Evolutionary conservation across 805 yeast genomes (phyloP).

Genomic region (Metschnikowia noctiluminum): DNA sequence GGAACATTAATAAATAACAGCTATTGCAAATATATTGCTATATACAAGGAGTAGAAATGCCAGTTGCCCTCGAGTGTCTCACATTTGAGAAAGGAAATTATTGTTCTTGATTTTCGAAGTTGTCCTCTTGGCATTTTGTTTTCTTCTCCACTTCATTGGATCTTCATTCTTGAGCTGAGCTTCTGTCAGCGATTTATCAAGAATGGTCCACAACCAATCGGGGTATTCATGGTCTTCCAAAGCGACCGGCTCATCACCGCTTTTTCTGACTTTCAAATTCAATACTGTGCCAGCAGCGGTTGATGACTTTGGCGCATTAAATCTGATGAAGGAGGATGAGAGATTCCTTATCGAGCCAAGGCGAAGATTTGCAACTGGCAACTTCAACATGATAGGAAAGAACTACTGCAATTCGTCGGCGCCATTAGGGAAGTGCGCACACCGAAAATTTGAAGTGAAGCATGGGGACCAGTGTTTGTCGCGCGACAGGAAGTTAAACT

Average conservation of each 20-base stretch:
- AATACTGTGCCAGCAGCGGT: conserved; percentile 71
- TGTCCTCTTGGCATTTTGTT: conserved; percentile 63
- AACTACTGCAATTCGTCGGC: neutral
- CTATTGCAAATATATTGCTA: conserved; percentile 1
- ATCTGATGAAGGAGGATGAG: conserved; percentile 7
- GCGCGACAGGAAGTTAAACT: neutral
- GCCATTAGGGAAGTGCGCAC: neutral
- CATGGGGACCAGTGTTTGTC: neutral
- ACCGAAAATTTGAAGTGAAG: neutral
- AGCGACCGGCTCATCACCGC: conserved; percentile 87
- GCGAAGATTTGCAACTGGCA: conserved; percentile 7
- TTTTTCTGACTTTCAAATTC: conserved; percentile 69
- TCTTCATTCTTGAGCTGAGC: conserved; percentile 58
- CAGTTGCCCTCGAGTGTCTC: conserved; percentile 3
- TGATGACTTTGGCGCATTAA: conserved; percentile 35
- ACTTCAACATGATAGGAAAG: conserved; percentile 8
- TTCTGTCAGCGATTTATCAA: conserved; percentile 63
- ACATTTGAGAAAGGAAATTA: conserved; percentile 59
- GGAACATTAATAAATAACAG: too few species aligned
- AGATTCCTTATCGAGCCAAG: conserved; percentile 9
- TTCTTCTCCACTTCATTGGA: conserved; percentile 61
- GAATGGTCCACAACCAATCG: conserved; percentile 86
- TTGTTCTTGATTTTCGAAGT: conserved; percentile 68
- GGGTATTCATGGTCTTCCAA: conserved; percentile 87
- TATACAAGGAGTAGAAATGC: conserved; percentile 7